Percentiles rank a stretch among this genome's conserved stretches.
Evolutionary conservation across 345 rosid species (phyloP).

Genomic region (Corchorus olitorius): DNA sequence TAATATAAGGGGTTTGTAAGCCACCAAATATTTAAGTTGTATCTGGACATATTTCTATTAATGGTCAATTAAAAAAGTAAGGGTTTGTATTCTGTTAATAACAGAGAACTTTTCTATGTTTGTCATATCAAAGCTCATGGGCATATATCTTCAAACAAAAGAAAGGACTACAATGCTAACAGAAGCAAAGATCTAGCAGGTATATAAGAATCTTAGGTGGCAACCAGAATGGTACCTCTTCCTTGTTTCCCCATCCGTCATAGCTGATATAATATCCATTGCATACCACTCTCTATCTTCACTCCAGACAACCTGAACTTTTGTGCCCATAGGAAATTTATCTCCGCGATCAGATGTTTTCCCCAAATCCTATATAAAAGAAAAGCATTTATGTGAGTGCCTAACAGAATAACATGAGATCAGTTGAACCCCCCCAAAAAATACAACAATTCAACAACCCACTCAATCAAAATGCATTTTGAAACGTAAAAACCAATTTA

Average conservation of each 20-base stretch:
- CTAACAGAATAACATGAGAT: neutral
- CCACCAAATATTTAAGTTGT: neutral
- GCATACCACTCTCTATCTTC: constrained; percentile 97
- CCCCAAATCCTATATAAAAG: constrained; percentile 41
- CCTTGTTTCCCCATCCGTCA: constrained; percentile 90
- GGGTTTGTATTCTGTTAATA: no score
- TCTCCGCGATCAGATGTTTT: constrained; percentile 44
- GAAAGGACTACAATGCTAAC: neutral
- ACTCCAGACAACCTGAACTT: constrained; percentile 96
- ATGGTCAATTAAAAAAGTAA: neutral
- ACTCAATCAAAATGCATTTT: neutral
- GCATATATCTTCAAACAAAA: neutral
- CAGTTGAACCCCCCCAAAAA: constrained; percentile 11
- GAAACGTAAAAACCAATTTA: neutral
- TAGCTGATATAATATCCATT: constrained; percentile 72
- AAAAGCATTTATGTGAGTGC: constrained; percentile 2
- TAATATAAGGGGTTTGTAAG: neutral
- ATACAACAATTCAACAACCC: neutral
- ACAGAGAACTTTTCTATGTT: neutral
- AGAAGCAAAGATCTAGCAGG: neutral
- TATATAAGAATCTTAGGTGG: neutral
- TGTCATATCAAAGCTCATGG: neutral
- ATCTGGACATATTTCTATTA: neutral
- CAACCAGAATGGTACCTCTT: constrained; percentile 64
- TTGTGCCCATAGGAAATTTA: constrained; percentile 75